These are phyloP conservation scores for Akanthomyces lecanii DNA, from an alignment of 2,329 filamentous ascomycete genomes.

Conservation along the genomic window DNA sequence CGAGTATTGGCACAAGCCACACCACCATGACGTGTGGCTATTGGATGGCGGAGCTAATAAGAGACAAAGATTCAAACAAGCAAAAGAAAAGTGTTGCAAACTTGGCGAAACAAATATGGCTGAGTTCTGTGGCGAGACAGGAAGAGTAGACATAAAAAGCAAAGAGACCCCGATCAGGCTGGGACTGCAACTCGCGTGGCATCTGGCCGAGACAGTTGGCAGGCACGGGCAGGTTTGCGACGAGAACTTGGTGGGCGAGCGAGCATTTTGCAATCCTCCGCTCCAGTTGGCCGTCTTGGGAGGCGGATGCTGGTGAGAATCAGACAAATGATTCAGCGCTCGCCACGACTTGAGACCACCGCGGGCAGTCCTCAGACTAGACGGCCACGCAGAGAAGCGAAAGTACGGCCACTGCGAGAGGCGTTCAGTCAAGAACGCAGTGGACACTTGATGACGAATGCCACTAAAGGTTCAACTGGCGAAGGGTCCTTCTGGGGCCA, in stretches of 20 bases:
- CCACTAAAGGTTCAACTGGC: neutral
- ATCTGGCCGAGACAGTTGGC: neutral
- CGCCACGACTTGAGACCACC: no score
- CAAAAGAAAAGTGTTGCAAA: neutral
- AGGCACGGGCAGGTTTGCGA: neutral
- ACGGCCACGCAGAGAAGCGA: neutral
- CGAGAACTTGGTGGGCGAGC: neutral
- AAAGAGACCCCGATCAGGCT: neutral
- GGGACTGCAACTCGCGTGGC: neutral
- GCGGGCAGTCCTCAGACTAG: neutral
- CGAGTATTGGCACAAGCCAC: neutral
- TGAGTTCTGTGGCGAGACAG: neutral
- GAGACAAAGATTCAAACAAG: neutral
- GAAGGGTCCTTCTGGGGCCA: no score
- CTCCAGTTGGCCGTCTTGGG: conserved; percentile 1
- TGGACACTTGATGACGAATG: neutral
- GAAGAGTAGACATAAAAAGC: neutral
- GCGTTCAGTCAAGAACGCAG: neutral
- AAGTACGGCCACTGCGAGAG: no score
- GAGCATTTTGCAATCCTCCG: neutral
- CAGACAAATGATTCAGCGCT: neutral
- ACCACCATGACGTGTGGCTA: neutral
- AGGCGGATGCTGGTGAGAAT: neutral
- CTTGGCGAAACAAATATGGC: no score
- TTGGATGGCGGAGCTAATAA: neutral